Conservation (phyloP, 83 land plant species). For the Thuja plicata region DNA sequence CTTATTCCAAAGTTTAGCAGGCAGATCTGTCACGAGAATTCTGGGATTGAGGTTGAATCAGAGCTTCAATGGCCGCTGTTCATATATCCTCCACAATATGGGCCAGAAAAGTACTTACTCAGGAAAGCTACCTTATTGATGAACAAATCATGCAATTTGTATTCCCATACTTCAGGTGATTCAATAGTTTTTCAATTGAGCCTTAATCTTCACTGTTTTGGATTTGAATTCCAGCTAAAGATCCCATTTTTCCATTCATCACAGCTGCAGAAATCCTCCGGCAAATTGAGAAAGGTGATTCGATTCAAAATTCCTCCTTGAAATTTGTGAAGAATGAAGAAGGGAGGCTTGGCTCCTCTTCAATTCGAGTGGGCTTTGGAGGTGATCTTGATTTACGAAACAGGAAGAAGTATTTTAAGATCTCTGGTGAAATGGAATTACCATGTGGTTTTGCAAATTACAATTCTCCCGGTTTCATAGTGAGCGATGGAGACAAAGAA, state of each 20-base stretch:
- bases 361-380: background rate
- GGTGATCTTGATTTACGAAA: background rate
- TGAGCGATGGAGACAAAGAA: conserved; percentile 27
- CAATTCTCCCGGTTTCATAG: background rate
- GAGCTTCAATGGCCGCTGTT: conserved; percentile 12
- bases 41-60: background rate
- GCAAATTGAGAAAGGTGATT: background rate
- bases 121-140: background rate
- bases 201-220: background rate
- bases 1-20: background rate
- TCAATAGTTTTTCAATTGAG: background rate
- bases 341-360: background rate
- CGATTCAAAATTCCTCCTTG: background rate
- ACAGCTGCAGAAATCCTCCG: background rate
- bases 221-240: background rate
- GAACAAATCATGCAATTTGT: background rate
- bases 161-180: conserved; percentile 5
- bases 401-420: background rate
- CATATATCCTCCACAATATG: background rate
- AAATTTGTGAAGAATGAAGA: background rate
- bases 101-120: conserved; percentile 2
- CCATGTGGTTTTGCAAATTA: conserved; percentile 4
- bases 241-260: background rate
- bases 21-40: background rate
- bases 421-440: background rate